Percentiles rank a stretch among this genome's conserved stretches.
These are phyloP conservation scores for Penicillium sp. DNA, from an alignment of 2,329 filamentous ascomycete species.

Conservation along the genomic window DNA sequence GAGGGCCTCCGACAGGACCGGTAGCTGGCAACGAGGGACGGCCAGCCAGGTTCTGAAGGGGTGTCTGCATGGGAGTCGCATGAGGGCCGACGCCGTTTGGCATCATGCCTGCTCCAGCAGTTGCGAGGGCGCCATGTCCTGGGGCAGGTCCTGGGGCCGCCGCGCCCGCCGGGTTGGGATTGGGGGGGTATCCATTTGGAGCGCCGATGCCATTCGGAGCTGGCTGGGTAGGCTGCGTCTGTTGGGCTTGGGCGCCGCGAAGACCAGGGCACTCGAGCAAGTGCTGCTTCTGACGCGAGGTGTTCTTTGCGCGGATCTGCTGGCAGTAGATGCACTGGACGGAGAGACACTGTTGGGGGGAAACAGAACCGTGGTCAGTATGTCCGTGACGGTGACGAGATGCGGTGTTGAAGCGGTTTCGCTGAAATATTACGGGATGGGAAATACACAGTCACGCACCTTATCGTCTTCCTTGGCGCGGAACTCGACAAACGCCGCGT, in stretches of 20 bases:
- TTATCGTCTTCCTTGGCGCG: slow-evolving; percentile 59
- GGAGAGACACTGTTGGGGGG: slow-evolving; percentile 51
- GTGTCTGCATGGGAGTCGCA: slow-evolving; percentile 49
- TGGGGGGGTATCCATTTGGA: slow-evolving; percentile 50
- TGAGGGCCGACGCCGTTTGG: slow-evolving; percentile 50
- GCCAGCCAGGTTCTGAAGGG: slow-evolving; percentile 45
- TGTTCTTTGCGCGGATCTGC: slow-evolving; percentile 59
- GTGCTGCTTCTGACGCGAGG: slow-evolving; percentile 57
- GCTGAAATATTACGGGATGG: slow-evolving; percentile 48
- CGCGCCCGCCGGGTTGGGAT: slow-evolving; percentile 44
- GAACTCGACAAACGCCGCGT: slow-evolving; percentile 59
- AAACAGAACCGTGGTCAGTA: slow-evolving; percentile 23
- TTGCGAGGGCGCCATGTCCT: slow-evolving; percentile 44
- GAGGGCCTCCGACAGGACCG: slow-evolving; percentile 37
- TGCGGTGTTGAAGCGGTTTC: slow-evolving; percentile 30
- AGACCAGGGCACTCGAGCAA: slow-evolving; percentile 56
- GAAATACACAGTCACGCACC: slow-evolving; percentile 49
- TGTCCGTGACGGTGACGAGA: slow-evolving; percentile 40
- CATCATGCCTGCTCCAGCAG: slow-evolving; percentile 50
- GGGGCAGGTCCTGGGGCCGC: slow-evolving; percentile 38
- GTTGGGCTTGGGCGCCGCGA: slow-evolving; percentile 50
- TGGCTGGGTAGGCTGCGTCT: slow-evolving; percentile 42
- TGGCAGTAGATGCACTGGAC: slow-evolving; percentile 60
- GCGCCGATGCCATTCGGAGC: slow-evolving; percentile 47
- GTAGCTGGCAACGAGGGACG: slow-evolving; percentile 47